Conservation (phyloP, 371 early-diverging fungal genomes). For the Mortierella sp. region DNA sequence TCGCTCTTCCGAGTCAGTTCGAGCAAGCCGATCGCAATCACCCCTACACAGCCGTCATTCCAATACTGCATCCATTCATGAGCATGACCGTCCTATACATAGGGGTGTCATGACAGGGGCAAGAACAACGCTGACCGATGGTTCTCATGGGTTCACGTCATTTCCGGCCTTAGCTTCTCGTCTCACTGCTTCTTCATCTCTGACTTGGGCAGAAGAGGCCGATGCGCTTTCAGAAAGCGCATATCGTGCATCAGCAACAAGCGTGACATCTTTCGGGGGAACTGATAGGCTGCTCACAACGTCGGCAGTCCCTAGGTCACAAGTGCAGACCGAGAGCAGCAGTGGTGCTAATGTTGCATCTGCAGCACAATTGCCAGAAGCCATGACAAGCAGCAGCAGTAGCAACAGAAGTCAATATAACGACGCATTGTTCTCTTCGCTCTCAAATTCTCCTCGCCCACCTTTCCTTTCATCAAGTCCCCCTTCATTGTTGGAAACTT, state of each 20-base stretch:
- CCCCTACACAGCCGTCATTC: neutral
- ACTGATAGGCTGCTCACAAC: neutral
- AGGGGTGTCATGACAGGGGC: neutral
- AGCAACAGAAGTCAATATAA: neutral
- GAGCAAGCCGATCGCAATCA: neutral
- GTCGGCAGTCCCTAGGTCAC: conserved; percentile 6
- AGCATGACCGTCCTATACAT: neutral
- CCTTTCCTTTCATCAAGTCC: neutral
- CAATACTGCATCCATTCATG: neutral
- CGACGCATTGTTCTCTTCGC: conserved; percentile 15
- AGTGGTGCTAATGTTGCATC: neutral
- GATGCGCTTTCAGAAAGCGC: neutral
- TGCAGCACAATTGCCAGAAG: neutral
- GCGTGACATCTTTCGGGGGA: neutral
- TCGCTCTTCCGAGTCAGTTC: neutral
- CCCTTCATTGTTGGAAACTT: neutral
- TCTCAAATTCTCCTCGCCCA: neutral
- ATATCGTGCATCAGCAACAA: neutral
- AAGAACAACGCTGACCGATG: neutral
- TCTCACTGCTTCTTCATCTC: neutral
- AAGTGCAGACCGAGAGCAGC: conserved; percentile 14
- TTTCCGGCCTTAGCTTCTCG: neutral
- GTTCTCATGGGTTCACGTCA: conserved; percentile 1
- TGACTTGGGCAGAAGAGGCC: neutral
- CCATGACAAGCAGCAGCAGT: neutral